These are phyloP conservation scores for Reticulascus tulasneorum DNA, from an alignment of 2,329 filamentous ascomycete species.

Conservation along the genomic window DNA sequence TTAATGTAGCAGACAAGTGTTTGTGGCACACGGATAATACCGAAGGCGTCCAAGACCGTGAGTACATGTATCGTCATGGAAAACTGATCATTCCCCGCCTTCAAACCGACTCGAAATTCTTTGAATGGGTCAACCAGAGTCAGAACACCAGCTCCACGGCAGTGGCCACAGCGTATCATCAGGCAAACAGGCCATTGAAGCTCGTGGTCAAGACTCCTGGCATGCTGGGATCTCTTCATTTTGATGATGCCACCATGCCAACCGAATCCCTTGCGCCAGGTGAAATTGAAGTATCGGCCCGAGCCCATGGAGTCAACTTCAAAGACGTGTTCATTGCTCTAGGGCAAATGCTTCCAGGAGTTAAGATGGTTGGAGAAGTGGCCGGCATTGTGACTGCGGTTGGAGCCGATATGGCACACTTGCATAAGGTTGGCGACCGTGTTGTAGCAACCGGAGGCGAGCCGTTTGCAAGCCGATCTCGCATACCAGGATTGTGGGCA, in stretches of 20 bases:
- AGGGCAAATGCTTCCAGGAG: slow-evolving; percentile 16
- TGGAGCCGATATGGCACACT: slow-evolving; percentile 15
- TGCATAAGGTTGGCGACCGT: slow-evolving; percentile 19
- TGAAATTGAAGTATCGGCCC: slow-evolving; percentile 18
- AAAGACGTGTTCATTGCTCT: slow-evolving; percentile 20
- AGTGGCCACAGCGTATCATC: not conserved
- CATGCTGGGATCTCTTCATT: slow-evolving; percentile 5
- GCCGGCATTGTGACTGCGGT: slow-evolving; percentile 22
- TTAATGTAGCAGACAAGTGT: not conserved
- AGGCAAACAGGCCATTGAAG: slow-evolving; percentile 7
- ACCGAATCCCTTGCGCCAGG: slow-evolving; percentile 9
- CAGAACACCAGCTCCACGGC: not conserved
- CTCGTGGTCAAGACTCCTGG: slow-evolving; percentile 14
- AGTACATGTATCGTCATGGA: slow-evolving; percentile 2
- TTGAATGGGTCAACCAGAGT: not conserved
- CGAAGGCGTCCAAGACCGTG: not conserved
- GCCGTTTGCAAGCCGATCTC: slow-evolving; percentile 1
- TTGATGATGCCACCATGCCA: slow-evolving; percentile 10
- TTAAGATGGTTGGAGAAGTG: slow-evolving; percentile 19
- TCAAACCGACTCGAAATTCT: slow-evolving; percentile 1
- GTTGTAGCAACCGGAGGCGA: slow-evolving; percentile 6
- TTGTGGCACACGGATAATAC: not conserved
- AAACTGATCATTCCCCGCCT: slow-evolving; percentile 4
- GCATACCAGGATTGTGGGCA: slow-evolving; percentile 3
- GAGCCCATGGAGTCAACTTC: slow-evolving; percentile 17